A percentile compares a stretch with the other conserved stretches of the same genome.
These are phyloP conservation scores for Thermomucor indicae-seudaticae DNA, from an alignment of 371 early-diverging fungal species.

Conservation along the genomic window DNA sequence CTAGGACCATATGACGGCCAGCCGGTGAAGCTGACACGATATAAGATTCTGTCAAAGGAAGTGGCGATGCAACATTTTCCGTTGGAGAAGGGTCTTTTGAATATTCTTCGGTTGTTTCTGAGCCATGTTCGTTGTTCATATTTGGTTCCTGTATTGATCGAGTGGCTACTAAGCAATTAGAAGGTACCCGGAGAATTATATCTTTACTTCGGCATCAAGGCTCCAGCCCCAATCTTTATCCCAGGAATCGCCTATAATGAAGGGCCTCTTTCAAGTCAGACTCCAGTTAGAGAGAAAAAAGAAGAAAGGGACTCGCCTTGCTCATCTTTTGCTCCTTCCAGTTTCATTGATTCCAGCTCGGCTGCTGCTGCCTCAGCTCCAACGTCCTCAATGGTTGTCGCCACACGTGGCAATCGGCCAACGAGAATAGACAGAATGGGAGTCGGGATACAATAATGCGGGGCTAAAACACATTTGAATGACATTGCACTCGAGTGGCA, in stretches of 20 bases:
- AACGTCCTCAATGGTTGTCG: conserved; percentile 36
- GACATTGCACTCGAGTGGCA: no score
- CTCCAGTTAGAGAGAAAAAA: not conserved
- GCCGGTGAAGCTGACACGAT: conserved; percentile 35
- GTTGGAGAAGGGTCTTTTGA: conserved; percentile 4
- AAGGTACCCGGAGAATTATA: no score
- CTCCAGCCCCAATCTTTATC: conserved; percentile 44
- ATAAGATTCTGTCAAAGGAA: conserved; percentile 24
- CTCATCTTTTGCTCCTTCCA: conserved; percentile 11
- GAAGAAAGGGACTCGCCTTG: conserved; percentile 8
- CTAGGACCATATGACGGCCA: conserved; percentile 32
- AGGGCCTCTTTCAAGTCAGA: not conserved
- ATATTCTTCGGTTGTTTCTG: conserved; percentile 2
- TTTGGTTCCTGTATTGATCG: conserved; percentile 1
- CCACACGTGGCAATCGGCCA: conserved; percentile 40
- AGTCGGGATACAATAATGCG: conserved; percentile 35
- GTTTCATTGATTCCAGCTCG: not conserved
- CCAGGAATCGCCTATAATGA: conserved; percentile 30
- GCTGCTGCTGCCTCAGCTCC: conserved; percentile 22
- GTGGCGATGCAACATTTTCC: no score
- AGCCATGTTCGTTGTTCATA: not conserved
- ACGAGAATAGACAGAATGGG: conserved; percentile 41
- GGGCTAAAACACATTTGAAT: conserved; percentile 33
- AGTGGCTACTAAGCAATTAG: no score
- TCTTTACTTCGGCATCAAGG: conserved; percentile 44